phyloP scores from a whole-genome alignment of 2,329 filamentous ascomycete species.

The Triangularia verruculosa region DNA sequence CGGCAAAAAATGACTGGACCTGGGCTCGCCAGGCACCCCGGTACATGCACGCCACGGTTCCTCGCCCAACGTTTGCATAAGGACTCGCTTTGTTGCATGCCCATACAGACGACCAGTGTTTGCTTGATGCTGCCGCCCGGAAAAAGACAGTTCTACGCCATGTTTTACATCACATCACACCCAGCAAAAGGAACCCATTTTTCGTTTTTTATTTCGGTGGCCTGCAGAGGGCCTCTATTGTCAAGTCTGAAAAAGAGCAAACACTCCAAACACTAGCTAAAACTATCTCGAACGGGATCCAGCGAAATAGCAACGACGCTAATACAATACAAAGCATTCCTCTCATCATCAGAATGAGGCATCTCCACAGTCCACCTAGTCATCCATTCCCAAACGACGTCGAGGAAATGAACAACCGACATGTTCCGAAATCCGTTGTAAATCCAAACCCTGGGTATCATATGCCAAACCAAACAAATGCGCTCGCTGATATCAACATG shows the following conservation, averaged over 20 bases:
- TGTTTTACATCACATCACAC: not conserved
- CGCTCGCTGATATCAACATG: slow-evolving; percentile 20
- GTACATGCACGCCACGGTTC: not conserved
- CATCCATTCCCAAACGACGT: not conserved
- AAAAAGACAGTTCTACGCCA: not conserved
- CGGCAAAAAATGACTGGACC: slow-evolving; percentile 3
- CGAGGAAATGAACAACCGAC: slow-evolving; percentile 24
- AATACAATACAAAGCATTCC: slow-evolving; percentile 16
- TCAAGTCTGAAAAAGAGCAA: slow-evolving; percentile 1
- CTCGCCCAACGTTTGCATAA: not conserved
- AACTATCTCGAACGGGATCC: slow-evolving; percentile 2
- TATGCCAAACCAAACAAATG: slow-evolving; percentile 15
- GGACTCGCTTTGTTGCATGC: slow-evolving; percentile 3
- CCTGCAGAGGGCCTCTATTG: slow-evolving; percentile 5
- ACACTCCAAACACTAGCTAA: not conserved
- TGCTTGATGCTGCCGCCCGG: not conserved
- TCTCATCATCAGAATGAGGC: not conserved
- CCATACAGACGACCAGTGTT: not conserved
- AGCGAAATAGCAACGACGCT: slow-evolving; percentile 14
- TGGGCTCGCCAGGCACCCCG: not conserved
- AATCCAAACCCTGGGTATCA: slow-evolving; percentile 23
- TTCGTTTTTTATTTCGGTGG: slow-evolving; percentile 9
- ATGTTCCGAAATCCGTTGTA: slow-evolving; percentile 25
- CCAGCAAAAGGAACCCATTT: not conserved
- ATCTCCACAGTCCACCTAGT: slow-evolving; percentile 1